Percentiles rank a stretch among this genome's conserved stretches.
Evolutionary conservation across 176 grass and related monocot species (phyloP).

Genomic region (Aegilops sharonensis): DNA sequence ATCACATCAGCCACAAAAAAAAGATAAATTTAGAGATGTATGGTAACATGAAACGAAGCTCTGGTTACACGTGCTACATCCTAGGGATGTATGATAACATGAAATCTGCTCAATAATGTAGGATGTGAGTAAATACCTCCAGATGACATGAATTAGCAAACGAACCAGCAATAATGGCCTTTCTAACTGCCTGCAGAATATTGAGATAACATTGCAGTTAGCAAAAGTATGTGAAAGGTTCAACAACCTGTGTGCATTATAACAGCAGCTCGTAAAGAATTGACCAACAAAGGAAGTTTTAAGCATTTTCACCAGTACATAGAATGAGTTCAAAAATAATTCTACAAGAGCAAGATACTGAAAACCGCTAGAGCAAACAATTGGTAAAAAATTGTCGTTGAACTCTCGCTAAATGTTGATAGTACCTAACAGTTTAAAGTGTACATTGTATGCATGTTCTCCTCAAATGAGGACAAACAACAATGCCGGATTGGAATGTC

Average conservation of each 20-base stretch:
- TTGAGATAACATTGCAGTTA: not conserved
- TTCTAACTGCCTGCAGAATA: constrained; percentile 75
- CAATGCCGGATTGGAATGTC: not conserved
- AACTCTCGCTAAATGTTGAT: not conserved
- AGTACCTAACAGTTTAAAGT: not conserved
- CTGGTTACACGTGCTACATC: not conserved
- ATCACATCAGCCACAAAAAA: not conserved
- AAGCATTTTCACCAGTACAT: constrained; percentile 12
- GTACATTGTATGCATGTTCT: not conserved
- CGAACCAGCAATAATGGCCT: constrained; percentile 79
- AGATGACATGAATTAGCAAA: constrained; percentile 90
- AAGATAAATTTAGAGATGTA: not conserved
- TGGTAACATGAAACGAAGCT: not conserved
- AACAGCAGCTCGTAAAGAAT: not conserved
- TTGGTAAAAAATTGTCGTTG: not conserved
- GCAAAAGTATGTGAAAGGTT: constrained; percentile 19
- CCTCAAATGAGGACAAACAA: not conserved
- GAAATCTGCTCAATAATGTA: not conserved
- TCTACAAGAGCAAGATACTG: not conserved
- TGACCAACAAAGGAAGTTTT: not conserved
- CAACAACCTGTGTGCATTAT: not conserved
- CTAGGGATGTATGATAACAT: constrained; percentile 16
- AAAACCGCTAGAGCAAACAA: not conserved
- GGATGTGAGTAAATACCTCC: constrained; percentile 53
- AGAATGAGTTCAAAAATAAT: not conserved